These are phyloP conservation scores for Sporothrix humicola DNA, from an alignment of 2,329 filamentous ascomycete genomes.

Conservation along the genomic window DNA sequence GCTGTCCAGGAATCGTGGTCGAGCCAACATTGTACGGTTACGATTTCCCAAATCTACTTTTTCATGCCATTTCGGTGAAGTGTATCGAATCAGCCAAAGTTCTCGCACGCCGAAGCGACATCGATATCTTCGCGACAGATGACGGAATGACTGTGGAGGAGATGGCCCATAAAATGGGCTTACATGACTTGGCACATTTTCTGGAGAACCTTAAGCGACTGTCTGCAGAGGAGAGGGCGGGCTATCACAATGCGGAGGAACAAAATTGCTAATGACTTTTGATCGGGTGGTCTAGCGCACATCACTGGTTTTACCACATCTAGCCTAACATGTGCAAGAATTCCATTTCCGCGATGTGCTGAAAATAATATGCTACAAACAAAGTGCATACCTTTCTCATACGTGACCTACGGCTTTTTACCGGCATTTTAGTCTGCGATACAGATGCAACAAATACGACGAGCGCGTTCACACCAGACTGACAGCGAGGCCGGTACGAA, in stretches of 20 bases:
- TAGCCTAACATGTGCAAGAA: too few relatives aligned
- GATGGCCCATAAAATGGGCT: neutral
- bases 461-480: too few relatives aligned
- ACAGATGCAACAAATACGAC: too few relatives aligned
- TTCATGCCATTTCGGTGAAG: neutral
- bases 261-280: neutral
- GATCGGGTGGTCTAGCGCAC: neutral
- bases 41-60: neutral
- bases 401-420: too few relatives aligned
- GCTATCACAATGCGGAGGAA: neutral
- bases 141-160: neutral
- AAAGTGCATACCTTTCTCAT: too few relatives aligned
- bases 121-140: neutral
- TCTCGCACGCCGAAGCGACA: neutral
- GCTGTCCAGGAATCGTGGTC: neutral
- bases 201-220: neutral
- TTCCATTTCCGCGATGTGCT: too few relatives aligned
- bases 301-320: too few relatives aligned
- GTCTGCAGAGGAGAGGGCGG: neutral
- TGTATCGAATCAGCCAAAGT: slow-evolving; percentile 5
- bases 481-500: too few relatives aligned
- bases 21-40: neutral
- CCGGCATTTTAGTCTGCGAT: too few relatives aligned
- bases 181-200: neutral
- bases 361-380: too few relatives aligned